Evolutionary conservation across 495 filamentous ascomycete species (phyloP).

Genomic region (Extremus antarcticus): DNA sequence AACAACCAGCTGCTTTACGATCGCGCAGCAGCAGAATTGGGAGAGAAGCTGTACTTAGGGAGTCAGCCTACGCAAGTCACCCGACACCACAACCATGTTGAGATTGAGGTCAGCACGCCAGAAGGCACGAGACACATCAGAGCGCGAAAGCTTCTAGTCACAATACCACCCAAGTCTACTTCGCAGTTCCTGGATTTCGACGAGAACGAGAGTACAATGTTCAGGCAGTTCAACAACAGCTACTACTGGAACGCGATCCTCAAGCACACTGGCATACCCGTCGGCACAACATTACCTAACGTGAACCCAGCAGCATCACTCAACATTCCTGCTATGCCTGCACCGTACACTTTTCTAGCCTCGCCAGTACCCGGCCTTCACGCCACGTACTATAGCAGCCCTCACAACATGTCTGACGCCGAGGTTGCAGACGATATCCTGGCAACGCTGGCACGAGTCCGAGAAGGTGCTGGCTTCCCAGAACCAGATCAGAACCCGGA

Average conservation of each 20-base stretch:
- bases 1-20: slow-evolving; percentile 37
- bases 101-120: slow-evolving; percentile 18
- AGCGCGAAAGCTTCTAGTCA: slow-evolving; percentile 38
- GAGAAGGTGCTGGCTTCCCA: background rate
- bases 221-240: slow-evolving; percentile 30
- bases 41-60: slow-evolving; percentile 26
- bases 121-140: slow-evolving; percentile 30
- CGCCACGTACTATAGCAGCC: slow-evolving; percentile 14
- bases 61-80: slow-evolving; percentile 25
- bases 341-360: slow-evolving; percentile 8
- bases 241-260: slow-evolving; percentile 39
- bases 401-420: slow-evolving; percentile 10
- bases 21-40: slow-evolving; percentile 25
- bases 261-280: slow-evolving; percentile 33
- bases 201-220: slow-evolving; percentile 28
- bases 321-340: slow-evolving; percentile 19
- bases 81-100: slow-evolving; percentile 17
- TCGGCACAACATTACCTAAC: slow-evolving; percentile 24
- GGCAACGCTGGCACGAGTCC: slow-evolving; percentile 4
- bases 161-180: slow-evolving; percentile 34
- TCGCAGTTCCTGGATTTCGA: slow-evolving; percentile 31
- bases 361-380: slow-evolving; percentile 10
- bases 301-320: slow-evolving; percentile 24
- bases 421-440: slow-evolving; percentile 18
- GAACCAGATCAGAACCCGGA: slow-evolving; percentile 7